Base-by-base conservation (phyloP, 2,329 filamentous ascomycete species). In the Botrytis deweyae region DNA sequence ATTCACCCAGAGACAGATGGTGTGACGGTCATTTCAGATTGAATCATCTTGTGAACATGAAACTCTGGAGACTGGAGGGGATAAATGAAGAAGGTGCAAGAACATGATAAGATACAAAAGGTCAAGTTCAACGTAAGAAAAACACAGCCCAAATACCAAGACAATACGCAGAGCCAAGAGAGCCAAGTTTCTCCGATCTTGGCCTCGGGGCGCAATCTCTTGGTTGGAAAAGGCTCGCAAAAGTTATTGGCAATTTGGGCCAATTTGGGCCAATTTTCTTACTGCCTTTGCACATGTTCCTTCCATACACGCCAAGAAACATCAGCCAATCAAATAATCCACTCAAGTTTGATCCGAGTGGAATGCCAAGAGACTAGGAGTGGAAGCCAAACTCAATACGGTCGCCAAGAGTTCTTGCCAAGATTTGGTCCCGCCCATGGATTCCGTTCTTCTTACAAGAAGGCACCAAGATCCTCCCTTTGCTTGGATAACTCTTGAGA, bases 171-270 rank as follows among this genome's bases (percentile, higher is more conserved):
- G n/a, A 25, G 64, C 63, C 71, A 69, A 64, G 55, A 46, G 12
- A 40, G 72, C 72, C 72, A 73, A 73, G 72, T 73, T 55, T 70
- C 33, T 71, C 72, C 72, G 72, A 42, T 49, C 72, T 73, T 73
- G 67, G 67, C 72, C 40, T 72, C 70, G 70, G 70, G 70, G 70
- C 70, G 70, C 70, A 72, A 72, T 72, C 52, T 68, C 70, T 72
- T 61, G 70, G 62, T n/a, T 12, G 1, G 33, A n/a, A 58, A 55
- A 66, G n/a, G 42, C 14, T 29, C 16, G 8, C 40, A 29, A 55
- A 29, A 14, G 4, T 46, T 8, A 46, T 46, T 29, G 42, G 6
- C 40, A 52, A 70, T 29, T 14, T 42, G 2, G 8, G 9, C 2
- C 40, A 52, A 70, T 29, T 14, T 42, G 2, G 8, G 9, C 2